Conservation (phyloP, 73 alveolate species). For the Paramecium primaurelia region DNA sequence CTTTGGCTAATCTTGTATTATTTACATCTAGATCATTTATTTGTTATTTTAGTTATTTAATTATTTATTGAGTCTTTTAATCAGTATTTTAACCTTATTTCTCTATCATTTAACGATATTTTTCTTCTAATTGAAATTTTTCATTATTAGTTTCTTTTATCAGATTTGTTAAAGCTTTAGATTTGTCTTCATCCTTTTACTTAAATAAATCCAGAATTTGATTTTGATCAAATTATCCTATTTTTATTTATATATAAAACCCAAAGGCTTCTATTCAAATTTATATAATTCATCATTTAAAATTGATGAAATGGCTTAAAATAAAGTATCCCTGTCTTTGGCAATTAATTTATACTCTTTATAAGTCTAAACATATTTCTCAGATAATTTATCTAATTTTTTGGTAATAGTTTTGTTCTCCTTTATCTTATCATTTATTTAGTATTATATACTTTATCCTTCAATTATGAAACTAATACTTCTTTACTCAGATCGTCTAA, state of each 20-base stretch:
- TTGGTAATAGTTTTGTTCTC: slow-evolving; percentile 33
- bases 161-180: slow-evolving; percentile 19
- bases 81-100: slow-evolving; percentile 10
- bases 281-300: background rate
- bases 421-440: background rate
- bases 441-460: background rate
- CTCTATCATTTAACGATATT: slow-evolving; percentile 34
- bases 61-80: slow-evolving; percentile 26
- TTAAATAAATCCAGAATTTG: slow-evolving; percentile 3
- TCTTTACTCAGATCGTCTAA: background rate
- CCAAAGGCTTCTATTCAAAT: background rate
- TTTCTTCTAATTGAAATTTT: slow-evolving; percentile 14
- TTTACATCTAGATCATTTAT: background rate
- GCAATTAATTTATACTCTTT: slow-evolving; percentile 14
- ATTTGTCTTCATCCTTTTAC: slow-evolving; percentile 25
- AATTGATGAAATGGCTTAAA: background rate
- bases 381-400: slow-evolving; percentile 31
- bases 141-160: slow-evolving; percentile 49
- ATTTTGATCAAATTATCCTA: slow-evolving; percentile 34
- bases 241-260: background rate
- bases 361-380: slow-evolving; percentile 40
- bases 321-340: slow-evolving; percentile 43
- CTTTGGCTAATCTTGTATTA: slow-evolving; percentile 45
- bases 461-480: background rate
- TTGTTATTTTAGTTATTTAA: background rate